These are phyloP conservation scores for Aspergillus brunneoviolaceus DNA, from an alignment of 2,329 filamentous ascomycete genomes.

Conservation along the genomic window DNA sequence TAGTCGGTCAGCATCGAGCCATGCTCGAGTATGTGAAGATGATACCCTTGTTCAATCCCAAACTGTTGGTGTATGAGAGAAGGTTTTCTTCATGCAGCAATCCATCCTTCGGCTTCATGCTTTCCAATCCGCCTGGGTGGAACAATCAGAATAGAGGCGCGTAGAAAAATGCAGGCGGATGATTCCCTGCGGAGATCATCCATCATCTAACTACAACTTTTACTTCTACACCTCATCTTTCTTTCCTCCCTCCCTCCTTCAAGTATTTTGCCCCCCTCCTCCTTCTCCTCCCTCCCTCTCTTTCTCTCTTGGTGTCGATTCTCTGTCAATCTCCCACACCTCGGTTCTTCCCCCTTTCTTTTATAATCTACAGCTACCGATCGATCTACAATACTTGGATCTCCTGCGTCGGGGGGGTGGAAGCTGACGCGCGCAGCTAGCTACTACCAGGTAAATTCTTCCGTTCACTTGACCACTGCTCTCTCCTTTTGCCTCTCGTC, in stretches of 20 bases:
- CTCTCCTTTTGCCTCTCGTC: neutral
- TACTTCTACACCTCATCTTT: neutral
- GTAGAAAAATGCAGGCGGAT: neutral
- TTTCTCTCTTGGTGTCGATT: neutral
- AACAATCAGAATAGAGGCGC: neutral
- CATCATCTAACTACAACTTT: neutral
- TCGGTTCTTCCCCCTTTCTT: neutral
- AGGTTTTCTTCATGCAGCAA: slow-evolving; percentile 2
- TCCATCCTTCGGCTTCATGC: neutral
- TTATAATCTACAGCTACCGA: neutral
- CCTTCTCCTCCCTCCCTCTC: neutral
- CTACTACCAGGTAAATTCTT: neutral
- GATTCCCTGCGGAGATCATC: neutral
- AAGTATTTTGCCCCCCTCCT: slow-evolving; percentile 1
- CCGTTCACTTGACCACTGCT: neutral
- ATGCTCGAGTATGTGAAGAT: neutral
- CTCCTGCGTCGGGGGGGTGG: neutral
- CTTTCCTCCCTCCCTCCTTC: neutral
- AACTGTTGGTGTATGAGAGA: slow-evolving; percentile 20
- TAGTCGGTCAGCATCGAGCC: no score
- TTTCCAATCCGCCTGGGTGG: slow-evolving; percentile 1
- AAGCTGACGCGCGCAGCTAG: slow-evolving; percentile 9
- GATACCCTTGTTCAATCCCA: slow-evolving; percentile 17
- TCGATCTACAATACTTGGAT: neutral
- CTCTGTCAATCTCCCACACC: neutral